Base-by-base conservation (phyloP, 352 stramenopile species). In the Saprolegnia parasitica region DNA sequence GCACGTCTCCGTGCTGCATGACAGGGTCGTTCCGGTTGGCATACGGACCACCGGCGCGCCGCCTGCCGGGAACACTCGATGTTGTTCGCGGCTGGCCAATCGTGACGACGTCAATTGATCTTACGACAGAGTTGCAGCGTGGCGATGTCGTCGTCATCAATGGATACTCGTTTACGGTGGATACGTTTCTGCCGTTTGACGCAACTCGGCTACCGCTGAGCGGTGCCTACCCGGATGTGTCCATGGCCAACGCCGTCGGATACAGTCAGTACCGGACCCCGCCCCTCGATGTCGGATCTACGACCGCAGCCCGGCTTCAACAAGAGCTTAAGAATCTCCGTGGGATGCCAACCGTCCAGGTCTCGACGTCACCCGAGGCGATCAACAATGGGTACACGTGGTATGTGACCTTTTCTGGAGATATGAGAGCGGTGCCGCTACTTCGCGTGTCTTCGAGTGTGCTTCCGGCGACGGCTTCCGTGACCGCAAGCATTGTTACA, bases 41-140 rank as follows among this genome's bases (percentile, higher is more conserved):
- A 16, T 65, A 63, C 64, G 71, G 71, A 24, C 16, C 63, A 16
- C 37, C 72, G n/a, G 66, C 60, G 18, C 20, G 23, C 16, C 21
- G 0, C 0, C 20, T 73, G 20, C 73, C 73, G 37, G 71, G 73
- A 46, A 52, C 57, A 24, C 13, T 76, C 16, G 26, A 39, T 35
- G 71, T 77, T 0, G 65, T 75, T 23, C 56, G 73, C 23, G 73
- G 72, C 45, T 77, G 73, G 73, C 68, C 32, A 6, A 37, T 77
- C 0, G 71, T 71, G 5, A n/a, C 39, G 15, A 73, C 73, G 6
- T 72, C 62, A 0, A 50, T 56, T 21, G 71, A 77, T 29, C 37
- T 77, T 8, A 77, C 73, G 0, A 1, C 10, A 10, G 21, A 71
- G 5, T 15, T 77, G 2, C 21, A 49, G 45, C 73, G 73, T 10